These are phyloP conservation scores for Alternaria longipes DNA, from an alignment of 2,329 filamentous ascomycete species.

Conservation along the genomic window DNA sequence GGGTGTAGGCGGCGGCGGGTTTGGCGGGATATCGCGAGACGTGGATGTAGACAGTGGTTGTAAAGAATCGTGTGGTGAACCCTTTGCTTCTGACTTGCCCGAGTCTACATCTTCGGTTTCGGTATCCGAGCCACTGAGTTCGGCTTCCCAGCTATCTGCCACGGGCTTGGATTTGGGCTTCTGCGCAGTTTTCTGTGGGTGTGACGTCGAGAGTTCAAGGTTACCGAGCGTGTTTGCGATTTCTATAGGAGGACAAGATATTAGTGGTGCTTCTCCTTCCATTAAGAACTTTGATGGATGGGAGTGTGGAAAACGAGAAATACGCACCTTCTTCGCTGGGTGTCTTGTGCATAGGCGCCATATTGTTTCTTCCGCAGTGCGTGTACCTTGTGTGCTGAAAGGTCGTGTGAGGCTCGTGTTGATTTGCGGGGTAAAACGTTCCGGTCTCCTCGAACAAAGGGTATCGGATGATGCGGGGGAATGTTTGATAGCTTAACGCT, in stretches of 20 bases:
- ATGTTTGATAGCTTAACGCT: background rate
- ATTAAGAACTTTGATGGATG: background rate
- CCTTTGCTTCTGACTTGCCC: background rate
- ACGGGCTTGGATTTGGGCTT: constrained; percentile 55
- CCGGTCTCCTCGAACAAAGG: background rate
- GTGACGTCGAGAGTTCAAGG: constrained; percentile 48
- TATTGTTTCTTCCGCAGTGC: background rate
- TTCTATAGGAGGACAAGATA: constrained; percentile 33
- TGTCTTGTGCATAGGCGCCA: constrained; percentile 22
- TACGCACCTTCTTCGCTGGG: constrained; percentile 21
- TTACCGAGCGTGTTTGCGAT: constrained; percentile 49
- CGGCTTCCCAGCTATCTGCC: constrained; percentile 82
- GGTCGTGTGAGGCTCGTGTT: background rate
- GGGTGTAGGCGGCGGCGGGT: constrained; percentile 48
- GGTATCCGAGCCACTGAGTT: constrained; percentile 59
- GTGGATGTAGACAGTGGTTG: constrained; percentile 30
- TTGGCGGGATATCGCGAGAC: constrained; percentile 24
- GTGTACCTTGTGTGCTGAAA: background rate
- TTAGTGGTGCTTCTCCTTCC: background rate
- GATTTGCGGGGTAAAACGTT: constrained; percentile 12
- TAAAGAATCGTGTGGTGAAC: constrained; percentile 20
- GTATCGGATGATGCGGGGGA: background rate
- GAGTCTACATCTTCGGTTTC: constrained; percentile 35
- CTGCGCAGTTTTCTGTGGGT: constrained; percentile 41
- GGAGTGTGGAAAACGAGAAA: background rate